Conservation (phyloP, 1,284 basidiomycete species). For the Ceratobasidium sp. region DNA sequence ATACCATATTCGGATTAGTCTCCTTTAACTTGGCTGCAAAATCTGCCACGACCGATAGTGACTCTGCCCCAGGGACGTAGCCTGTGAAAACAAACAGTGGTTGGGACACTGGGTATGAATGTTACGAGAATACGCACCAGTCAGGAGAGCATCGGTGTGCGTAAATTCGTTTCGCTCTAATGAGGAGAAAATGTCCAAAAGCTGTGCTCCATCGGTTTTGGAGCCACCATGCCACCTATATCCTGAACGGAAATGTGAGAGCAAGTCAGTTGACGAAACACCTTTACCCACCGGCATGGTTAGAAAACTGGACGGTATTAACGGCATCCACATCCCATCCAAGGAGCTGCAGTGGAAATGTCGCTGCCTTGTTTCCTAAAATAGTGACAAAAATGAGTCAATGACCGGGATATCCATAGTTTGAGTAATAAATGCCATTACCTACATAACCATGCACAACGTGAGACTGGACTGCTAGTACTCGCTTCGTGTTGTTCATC, state of each 20-base stretch:
- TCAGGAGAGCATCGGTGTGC: constrained; percentile 63
- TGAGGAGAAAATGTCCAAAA: constrained; percentile 73
- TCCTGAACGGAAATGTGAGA: constrained; percentile 61
- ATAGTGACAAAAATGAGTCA: background rate
- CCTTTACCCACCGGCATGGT: constrained; percentile 83
- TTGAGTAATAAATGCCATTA: constrained; percentile 51
- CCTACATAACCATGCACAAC: constrained; percentile 98
- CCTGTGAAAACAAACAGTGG: constrained; percentile 60
- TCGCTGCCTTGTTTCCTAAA: constrained; percentile 78
- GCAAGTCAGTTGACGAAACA: background rate
- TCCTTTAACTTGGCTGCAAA: constrained; percentile 73
- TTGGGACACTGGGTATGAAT: background rate
- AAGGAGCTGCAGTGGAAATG: constrained; percentile 94
- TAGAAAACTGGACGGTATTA: constrained; percentile 92
- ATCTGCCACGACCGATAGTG: constrained; percentile 75
- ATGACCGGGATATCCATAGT: constrained; percentile 7
- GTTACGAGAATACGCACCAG: constrained; percentile 59
- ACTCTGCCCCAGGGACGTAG: constrained; percentile 90
- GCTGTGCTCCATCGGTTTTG: constrained; percentile 76
- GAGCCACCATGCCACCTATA: constrained; percentile 83
- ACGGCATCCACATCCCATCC: constrained; percentile 98
- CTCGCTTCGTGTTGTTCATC: constrained; percentile 42
- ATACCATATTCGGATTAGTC: constrained; percentile 74
- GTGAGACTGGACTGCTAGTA: constrained; percentile 92
- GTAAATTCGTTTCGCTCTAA: constrained; percentile 79